Conservation (phyloP, 192 early-diverging fungal species). For the Jimgerdemannia flammicorona region DNA sequence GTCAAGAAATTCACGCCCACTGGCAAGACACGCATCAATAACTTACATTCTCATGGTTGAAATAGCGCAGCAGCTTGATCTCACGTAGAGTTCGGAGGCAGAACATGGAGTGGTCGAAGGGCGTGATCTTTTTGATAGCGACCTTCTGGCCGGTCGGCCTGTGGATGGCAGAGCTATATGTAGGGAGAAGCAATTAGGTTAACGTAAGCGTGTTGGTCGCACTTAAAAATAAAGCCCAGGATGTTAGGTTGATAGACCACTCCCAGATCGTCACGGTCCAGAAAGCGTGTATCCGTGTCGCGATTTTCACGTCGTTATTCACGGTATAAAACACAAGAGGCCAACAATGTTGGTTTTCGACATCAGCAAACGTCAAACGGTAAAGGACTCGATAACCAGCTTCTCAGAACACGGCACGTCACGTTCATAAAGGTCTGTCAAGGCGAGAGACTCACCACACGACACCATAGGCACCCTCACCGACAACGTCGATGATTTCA, state of each 20-base stretch:
- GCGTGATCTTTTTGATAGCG: slow-evolving; percentile 89
- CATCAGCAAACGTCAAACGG: too few species aligned
- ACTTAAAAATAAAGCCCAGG: too few species aligned
- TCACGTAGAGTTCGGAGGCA: slow-evolving; percentile 77
- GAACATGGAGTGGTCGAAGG: slow-evolving; percentile 84
- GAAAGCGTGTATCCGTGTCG: too few species aligned
- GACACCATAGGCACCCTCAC: slow-evolving; percentile 91
- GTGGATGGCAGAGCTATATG: slow-evolving; percentile 74
- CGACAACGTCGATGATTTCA: slow-evolving; percentile 80
- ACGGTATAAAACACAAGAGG: too few species aligned
- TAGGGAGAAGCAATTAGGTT: slow-evolving; percentile 9
- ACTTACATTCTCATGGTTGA: slow-evolving; percentile 80
- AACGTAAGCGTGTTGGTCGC: not conserved
- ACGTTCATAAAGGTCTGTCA: not conserved
- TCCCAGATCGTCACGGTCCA: too few species aligned
- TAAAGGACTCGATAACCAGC: too few species aligned
- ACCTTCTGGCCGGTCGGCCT: slow-evolving; percentile 78
- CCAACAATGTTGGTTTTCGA: too few species aligned
- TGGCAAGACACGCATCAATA: not conserved
- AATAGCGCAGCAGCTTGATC: slow-evolving; percentile 82
- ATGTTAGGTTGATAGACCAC: too few species aligned
- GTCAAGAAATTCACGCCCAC: not conserved
- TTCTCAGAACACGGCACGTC: too few species aligned
- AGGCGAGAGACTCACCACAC: slow-evolving; percentile 70
- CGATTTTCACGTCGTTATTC: too few species aligned